Conservation (phyloP, 1,284 basidiomycete species). For the Rhodotorula sp. region DNA sequence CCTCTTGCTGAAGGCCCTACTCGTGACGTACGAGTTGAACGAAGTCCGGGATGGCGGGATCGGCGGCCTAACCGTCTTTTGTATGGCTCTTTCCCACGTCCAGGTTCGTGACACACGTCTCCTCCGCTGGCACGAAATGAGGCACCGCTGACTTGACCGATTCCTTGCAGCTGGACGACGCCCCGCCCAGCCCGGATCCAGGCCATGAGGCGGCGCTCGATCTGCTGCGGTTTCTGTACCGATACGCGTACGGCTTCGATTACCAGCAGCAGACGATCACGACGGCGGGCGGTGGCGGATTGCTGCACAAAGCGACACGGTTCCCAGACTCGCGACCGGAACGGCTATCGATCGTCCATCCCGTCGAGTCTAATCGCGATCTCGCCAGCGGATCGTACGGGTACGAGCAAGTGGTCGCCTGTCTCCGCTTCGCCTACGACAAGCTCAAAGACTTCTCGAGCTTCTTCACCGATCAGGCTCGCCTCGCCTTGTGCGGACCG, state of each 20-base stretch:
- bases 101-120: constrained; percentile 1
- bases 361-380: background rate
- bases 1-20: constrained; percentile 4
- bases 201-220: background rate
- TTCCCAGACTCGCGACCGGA: background rate
- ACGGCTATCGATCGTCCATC: background rate
- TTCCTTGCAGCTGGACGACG: background rate
- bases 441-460: background rate
- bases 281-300: background rate
- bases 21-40: background rate
- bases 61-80: constrained; percentile 12
- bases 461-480: background rate
- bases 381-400: background rate
- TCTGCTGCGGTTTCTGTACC: background rate
- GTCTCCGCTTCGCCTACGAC: background rate
- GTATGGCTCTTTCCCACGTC: constrained; percentile 10
- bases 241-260: constrained; percentile 1
- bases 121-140: background rate
- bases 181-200: background rate
- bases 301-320: background rate
- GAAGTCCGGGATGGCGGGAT: constrained; percentile 9
- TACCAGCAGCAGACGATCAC: constrained; percentile 1
- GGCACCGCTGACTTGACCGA: background rate
- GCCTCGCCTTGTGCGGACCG: background rate
- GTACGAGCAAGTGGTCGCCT: background rate